Percentiles rank a stretch among this genome's conserved stretches.
Evolutionary conservation across 495 filamentous ascomycete genomes (phyloP).

Genomic region (Penicillium odoratum): DNA sequence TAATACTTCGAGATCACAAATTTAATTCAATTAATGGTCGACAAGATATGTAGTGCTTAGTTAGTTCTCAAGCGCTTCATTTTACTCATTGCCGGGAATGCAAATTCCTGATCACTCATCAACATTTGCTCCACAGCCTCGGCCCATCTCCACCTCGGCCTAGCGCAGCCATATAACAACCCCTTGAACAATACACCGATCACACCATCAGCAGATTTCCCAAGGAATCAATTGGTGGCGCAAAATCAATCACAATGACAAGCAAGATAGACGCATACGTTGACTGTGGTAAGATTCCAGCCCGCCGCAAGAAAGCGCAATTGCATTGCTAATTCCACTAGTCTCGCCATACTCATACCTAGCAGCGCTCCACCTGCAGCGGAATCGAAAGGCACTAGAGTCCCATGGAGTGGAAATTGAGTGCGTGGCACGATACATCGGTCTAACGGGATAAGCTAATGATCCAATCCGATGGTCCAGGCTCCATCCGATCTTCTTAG

Average conservation of each 20-base stretch:
- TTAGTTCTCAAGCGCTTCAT: no score
- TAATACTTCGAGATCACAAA: background rate
- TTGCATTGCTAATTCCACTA: conserved; percentile 24
- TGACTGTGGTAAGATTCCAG: conserved; percentile 26
- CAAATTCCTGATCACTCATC: conserved; percentile 27
- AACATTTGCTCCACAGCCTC: conserved; percentile 22
- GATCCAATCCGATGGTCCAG: conserved; percentile 33
- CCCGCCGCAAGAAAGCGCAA: no score
- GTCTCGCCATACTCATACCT: conserved; percentile 72
- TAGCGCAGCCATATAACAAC: conserved; percentile 13
- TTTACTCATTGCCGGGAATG: background rate
- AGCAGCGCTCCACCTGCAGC: conserved; percentile 57
- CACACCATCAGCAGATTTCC: conserved; percentile 3
- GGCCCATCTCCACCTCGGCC: conserved; percentile 28
- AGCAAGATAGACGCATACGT: conserved; percentile 32
- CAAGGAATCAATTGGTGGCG: background rate
- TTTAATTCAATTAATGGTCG: no score
- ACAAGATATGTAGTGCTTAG: no score
- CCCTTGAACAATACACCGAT: conserved; percentile 5
- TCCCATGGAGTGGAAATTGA: conserved; percentile 62
- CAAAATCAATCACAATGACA: conserved; percentile 15
- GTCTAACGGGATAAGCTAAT: background rate
- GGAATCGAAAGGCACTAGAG: conserved; percentile 51
- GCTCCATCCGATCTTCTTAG: conserved; percentile 70
- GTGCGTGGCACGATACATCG: conserved; percentile 33